Base-by-base conservation (phyloP, 345 rosid species). In the Gossypium bickii region DNA sequence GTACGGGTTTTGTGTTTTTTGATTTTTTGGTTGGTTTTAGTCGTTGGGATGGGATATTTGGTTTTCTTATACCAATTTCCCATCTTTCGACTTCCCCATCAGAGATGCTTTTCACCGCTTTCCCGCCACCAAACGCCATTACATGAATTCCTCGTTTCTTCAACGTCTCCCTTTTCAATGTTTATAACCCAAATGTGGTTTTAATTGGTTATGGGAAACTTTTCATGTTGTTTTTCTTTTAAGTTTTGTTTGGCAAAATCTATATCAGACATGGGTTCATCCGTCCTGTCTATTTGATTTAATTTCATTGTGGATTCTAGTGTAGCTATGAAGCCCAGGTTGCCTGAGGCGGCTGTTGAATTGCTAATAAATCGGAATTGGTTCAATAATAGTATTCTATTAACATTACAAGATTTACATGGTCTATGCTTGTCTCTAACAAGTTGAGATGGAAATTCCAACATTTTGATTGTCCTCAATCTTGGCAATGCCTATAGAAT, bases 1-100 rank as follows among this genome's bases (percentile, higher is more conserved):
- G 51, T 70, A 70, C 60, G 74, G 74, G 45, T 4, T 53, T 51
- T 52, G 61, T 70, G 61, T 55, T 25, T 34, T 34, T 15, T 38
- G 1, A 4, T 7, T 53, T 10, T 65, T 25, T 10, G 51, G 22
- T 29, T 11, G 58, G 20, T 53, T 34, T 52, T 70, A 60, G 57
- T 13, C 44, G 61, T 49, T 4, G 18, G 45, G 41, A 55, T 70
- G 7, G 27, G 59, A 49, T 70, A 12, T 52, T 34, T 56, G 74
- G 48, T 27, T 29, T 70, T 52, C 15, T 29, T 18, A 7, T 38
- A 10, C 62, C 27, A 29, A 1, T 70, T 29, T 53, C 29, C 12
- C 48, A 1, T 57, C 51, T 41, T 65, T 65, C 27, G 51, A 15
- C 69, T 13, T 65, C 0, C 16, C 51, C 51, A n/a, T 43, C 69